phyloP scores from a whole-genome alignment of 129 eudicot species.

The Flaveria bidentis region DNA sequence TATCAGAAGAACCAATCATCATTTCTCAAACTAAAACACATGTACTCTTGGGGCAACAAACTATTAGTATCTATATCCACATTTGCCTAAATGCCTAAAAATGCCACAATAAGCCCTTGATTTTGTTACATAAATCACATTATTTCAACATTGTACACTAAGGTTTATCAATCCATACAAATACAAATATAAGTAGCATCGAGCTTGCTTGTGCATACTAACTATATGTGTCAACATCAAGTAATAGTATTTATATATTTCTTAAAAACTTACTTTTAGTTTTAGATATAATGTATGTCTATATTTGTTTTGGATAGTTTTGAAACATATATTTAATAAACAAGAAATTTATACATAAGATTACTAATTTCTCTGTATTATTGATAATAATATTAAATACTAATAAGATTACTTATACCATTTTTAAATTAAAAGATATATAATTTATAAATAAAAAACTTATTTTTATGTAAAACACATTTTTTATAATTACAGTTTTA shows the following conservation, averaged over 20 bases:
- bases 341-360: too few relatives aligned
- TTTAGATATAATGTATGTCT: background rate
- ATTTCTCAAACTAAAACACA: slow-evolving; percentile 2
- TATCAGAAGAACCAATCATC: background rate
- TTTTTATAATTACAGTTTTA: too few relatives aligned
- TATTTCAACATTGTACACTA: background rate
- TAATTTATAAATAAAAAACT: too few relatives aligned
- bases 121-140: background rate
- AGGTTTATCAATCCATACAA: background rate
- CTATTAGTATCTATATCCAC: background rate
- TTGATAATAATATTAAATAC: too few relatives aligned
- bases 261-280: background rate
- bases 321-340: background rate
- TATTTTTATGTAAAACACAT: too few relatives aligned
- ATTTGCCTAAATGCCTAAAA: background rate
- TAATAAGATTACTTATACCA: too few relatives aligned
- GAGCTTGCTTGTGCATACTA: background rate
- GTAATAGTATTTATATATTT: background rate
- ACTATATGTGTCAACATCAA: background rate
- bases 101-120: background rate
- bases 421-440: too few relatives aligned
- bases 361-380: too few relatives aligned
- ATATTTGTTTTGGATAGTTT: background rate
- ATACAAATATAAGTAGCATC: too few relatives aligned
- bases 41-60: background rate